Evolutionary conservation across 1,284 basidiomycete species (phyloP).

Genomic region (Tremellales sp.): DNA sequence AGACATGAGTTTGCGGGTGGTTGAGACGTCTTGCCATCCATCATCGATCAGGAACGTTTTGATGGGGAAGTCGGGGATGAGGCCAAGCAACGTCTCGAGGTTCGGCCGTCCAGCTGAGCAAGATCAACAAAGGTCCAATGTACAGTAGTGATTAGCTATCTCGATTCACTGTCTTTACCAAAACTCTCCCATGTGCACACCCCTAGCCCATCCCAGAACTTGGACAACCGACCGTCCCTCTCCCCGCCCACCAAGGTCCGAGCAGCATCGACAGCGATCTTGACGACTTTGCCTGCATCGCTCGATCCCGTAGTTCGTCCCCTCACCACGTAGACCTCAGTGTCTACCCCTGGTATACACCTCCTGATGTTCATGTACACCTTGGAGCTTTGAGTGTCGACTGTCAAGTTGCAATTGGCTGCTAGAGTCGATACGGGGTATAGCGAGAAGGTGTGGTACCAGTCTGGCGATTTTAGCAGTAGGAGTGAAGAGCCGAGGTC

Average conservation of each 20-base stretch:
- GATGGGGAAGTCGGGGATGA: slow-evolving; percentile 23
- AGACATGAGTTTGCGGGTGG: slow-evolving; percentile 8
- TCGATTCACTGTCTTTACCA: slow-evolving; percentile 7
- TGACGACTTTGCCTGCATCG: slow-evolving; percentile 11
- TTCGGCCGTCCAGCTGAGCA: slow-evolving; percentile 10
- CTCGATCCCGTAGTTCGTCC: slow-evolving; percentile 3
- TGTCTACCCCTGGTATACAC: slow-evolving; percentile 2
- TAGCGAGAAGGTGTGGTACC: slow-evolving; percentile 12
- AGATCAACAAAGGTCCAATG: too few species aligned
- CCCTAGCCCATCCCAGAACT: slow-evolving; percentile 22
- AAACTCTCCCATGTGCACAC: slow-evolving; percentile 22
- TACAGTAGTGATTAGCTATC: not conserved
- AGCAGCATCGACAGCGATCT: slow-evolving; percentile 13
- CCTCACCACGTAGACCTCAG: slow-evolving; percentile 15
- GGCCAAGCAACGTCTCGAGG: slow-evolving; percentile 12
- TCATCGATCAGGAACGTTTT: slow-evolving; percentile 37
- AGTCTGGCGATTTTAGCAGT: slow-evolving; percentile 11
- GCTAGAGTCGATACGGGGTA: slow-evolving; percentile 22
- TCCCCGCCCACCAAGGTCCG: slow-evolving; percentile 12
- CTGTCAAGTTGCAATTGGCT: slow-evolving; percentile 16
- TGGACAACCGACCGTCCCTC: not conserved
- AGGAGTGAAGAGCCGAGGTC: slow-evolving; percentile 9
- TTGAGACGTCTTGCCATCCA: slow-evolving; percentile 34
- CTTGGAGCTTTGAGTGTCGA: slow-evolving; percentile 6
- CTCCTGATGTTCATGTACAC: slow-evolving; percentile 11